phyloP scores from a whole-genome alignment of 2,329 filamentous ascomycete species.

The Aciculosporium take region DNA sequence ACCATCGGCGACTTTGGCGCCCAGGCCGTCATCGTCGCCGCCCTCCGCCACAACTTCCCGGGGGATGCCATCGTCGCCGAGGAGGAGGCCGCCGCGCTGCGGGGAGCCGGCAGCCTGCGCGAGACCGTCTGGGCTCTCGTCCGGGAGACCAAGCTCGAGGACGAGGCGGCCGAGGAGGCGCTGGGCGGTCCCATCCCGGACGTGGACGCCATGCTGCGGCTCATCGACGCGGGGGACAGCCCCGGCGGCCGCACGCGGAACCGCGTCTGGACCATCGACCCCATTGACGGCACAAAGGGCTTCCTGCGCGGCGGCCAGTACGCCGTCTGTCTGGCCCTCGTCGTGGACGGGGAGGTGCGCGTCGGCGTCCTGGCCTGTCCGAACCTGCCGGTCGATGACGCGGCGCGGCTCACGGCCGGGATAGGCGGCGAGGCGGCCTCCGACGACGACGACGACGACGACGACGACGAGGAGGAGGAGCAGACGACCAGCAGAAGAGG shows the following conservation, averaged over 20 bases:
- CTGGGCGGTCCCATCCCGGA: conserved; percentile 54
- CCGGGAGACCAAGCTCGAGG: conserved; percentile 50
- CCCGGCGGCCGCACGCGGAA: conserved; percentile 57
- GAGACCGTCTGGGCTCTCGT: conserved; percentile 71
- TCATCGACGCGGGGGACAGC: conserved; percentile 56
- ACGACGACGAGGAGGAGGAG: too few relatives aligned
- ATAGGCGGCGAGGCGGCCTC: conserved; percentile 58
- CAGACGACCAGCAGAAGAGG: too few relatives aligned
- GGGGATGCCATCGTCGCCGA: conserved; percentile 85
- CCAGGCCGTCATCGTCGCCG: conserved; percentile 87
- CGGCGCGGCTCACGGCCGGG: conserved; percentile 41
- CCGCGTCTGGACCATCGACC: conserved; percentile 91
- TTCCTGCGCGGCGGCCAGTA: conserved; percentile 95
- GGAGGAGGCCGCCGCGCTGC: conserved; percentile 75
- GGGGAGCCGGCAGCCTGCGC: conserved; percentile 53
- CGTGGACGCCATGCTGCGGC: conserved; percentile 51
- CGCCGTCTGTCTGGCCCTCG: conserved; percentile 80
- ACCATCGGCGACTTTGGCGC: conserved; percentile 97
- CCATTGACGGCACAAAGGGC: conserved; percentile 95
- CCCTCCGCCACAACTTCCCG: conserved; percentile 81
- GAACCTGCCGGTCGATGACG: conserved; percentile 81
- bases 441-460: conserved; percentile 30
- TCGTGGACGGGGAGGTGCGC: conserved; percentile 87
- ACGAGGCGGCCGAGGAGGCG: conserved; percentile 36
- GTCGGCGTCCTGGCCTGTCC: conserved; percentile 92